Evolutionary conservation across 768 basidiomycete species (phyloP).

Genomic region (Kwoniella sp.): DNA sequence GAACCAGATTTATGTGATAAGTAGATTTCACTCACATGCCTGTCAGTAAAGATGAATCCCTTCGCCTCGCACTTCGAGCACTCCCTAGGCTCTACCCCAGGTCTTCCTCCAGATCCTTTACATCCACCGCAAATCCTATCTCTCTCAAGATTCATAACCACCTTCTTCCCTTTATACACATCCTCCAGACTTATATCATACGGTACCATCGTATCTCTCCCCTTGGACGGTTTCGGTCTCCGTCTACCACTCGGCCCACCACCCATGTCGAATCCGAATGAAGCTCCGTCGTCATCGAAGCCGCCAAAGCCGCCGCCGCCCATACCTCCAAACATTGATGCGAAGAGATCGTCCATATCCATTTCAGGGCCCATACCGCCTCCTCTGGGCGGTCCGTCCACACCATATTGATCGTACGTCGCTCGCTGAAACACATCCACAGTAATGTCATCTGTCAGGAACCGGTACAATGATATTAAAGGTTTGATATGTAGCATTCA

Average conservation of each 20-base stretch:
- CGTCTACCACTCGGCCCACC: conserved; percentile 12
- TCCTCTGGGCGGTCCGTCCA: conserved; percentile 37
- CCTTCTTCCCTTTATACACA: conserved; percentile 83
- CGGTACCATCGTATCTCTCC: conserved; percentile 32
- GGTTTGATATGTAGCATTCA: no score
- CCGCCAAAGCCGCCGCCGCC: conserved; percentile 70
- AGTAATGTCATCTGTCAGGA: not conserved
- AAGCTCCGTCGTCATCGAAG: conserved; percentile 64
- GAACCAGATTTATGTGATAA: not conserved
- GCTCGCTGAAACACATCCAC: conserved; percentile 33
- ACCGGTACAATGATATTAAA: no score
- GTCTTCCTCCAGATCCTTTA: conserved; percentile 84
- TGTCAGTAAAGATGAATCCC: conserved; percentile 59
- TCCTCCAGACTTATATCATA: conserved; percentile 90
- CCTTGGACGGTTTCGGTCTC: conserved; percentile 33
- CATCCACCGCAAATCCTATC: conserved; percentile 76
- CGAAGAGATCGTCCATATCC: conserved; percentile 56
- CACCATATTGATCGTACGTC: conserved; percentile 49
- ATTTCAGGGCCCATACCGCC: conserved; percentile 58
- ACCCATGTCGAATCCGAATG: conserved; percentile 64
- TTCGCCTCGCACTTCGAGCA: conserved; percentile 82
- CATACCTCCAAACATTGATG: conserved; percentile 51
- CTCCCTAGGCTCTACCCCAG: conserved; percentile 77
- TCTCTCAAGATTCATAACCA: conserved; percentile 86
- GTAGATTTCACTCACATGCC: conserved; percentile 47